Conservation (phyloP, 306 rosid species). For the Lupinus albus region DNA sequence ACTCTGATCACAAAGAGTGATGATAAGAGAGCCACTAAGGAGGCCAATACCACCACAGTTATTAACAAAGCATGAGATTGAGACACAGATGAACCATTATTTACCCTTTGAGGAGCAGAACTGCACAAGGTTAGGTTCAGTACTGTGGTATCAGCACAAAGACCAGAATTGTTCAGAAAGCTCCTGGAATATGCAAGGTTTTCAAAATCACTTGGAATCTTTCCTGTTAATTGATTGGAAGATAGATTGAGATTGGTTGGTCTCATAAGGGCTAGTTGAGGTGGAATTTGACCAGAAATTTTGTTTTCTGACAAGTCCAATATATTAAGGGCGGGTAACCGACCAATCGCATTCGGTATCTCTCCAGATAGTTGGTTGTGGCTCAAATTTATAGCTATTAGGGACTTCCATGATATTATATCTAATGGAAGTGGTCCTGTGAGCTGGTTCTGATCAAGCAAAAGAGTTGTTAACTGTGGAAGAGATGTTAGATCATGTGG, state of each 20-base stretch:
- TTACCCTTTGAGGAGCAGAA: constrained; percentile 16
- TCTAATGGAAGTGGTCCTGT: constrained; percentile 45
- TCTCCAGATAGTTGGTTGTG: constrained; percentile 49
- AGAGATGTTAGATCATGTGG: constrained; percentile 57
- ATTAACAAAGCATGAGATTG: constrained; percentile 51
- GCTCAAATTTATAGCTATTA: constrained; percentile 42
- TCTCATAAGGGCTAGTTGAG: neutral
- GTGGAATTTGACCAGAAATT: constrained; percentile 60
- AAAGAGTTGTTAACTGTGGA: constrained; percentile 32
- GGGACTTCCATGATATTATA: constrained; percentile 45
- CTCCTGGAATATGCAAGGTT: constrained; percentile 40
- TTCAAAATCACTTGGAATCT: constrained; percentile 44
- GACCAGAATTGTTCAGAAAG: constrained; percentile 62
- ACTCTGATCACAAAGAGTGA: constrained; percentile 28
- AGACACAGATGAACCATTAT: constrained; percentile 41
- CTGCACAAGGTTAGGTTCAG: constrained; percentile 44
- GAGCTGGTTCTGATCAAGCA: constrained; percentile 50
- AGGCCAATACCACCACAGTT: constrained; percentile 21
- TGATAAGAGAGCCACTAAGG: constrained; percentile 25
- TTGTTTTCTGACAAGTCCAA: constrained; percentile 63
- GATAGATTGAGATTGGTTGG: constrained; percentile 32
- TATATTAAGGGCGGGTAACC: constrained; percentile 37
- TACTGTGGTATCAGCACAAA: constrained; percentile 41
- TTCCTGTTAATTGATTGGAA: constrained; percentile 45
- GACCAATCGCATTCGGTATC: constrained; percentile 46